Evolutionary conservation across 441 rosid species (phyloP).

Genomic region (California macrophylla): DNA sequence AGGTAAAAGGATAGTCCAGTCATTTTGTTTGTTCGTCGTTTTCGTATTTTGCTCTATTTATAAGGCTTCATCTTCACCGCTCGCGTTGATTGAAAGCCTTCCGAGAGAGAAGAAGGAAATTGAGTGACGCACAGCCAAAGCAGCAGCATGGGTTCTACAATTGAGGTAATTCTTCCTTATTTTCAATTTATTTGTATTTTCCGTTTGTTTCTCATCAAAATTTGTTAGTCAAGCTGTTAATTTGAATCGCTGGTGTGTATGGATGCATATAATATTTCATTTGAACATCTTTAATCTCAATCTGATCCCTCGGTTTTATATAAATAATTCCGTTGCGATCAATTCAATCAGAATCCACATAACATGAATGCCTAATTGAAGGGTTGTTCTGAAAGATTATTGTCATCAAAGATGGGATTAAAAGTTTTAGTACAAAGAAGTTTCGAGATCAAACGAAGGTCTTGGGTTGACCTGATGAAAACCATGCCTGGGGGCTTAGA

Average conservation of each 20-base stretch:
- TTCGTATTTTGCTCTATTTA: not conserved
- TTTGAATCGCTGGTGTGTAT: not conserved
- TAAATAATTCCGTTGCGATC: no score
- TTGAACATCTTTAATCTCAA: not conserved
- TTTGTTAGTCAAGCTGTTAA: not conserved
- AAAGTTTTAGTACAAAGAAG: not conserved
- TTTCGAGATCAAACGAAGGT: not conserved
- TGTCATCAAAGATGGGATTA: not conserved
- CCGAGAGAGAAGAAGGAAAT: not conserved
- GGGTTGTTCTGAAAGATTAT: not conserved
- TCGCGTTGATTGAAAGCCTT: not conserved
- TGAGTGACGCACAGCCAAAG: not conserved
- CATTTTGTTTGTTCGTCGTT: not conserved
- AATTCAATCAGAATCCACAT: not conserved
- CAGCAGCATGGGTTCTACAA: not conserved
- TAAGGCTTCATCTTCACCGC: not conserved
- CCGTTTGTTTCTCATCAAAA: not conserved
- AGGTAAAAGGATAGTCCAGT: not conserved
- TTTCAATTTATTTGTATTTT: not conserved
- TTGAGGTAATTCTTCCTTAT: not conserved
- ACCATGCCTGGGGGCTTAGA: not conserved
- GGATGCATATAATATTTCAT: not conserved
- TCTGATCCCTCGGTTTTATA: not conserved
- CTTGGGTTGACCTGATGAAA: not conserved
- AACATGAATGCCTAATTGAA: no score